Percentiles rank a stretch among this genome's conserved stretches.
phyloP scores from a whole-genome alignment of 306 rosid genomes.

The Prunus davidiana region DNA sequence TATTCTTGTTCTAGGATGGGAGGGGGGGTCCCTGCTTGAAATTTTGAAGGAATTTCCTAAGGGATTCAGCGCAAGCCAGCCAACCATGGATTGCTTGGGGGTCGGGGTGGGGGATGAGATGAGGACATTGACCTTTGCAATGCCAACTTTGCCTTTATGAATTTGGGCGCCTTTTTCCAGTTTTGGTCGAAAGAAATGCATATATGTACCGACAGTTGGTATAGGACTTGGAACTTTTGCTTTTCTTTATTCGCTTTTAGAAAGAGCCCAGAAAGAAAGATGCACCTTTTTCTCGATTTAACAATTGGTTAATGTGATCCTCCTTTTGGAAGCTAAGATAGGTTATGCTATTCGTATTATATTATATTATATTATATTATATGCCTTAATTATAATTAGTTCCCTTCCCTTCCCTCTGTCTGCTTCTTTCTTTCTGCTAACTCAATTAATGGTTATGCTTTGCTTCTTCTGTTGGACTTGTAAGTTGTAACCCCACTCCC shows the following conservation, averaged over 20 bases:
- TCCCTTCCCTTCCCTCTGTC: too few species aligned
- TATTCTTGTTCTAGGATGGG: background rate
- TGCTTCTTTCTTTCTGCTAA: too few species aligned
- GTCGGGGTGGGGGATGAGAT: background rate
- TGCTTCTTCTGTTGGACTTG: background rate
- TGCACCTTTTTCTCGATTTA: too few species aligned
- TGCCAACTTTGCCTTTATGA: background rate
- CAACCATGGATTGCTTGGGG: background rate
- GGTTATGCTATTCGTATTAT: too few species aligned
- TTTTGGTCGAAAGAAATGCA: background rate
- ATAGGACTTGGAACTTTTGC: background rate
- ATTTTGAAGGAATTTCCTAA: background rate
- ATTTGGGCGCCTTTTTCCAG: background rate
- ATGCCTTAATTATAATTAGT: too few species aligned
- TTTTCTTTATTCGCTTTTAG: background rate
- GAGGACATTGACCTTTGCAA: slow-evolving; percentile 4
- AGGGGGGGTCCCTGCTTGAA: background rate
- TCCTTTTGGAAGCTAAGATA: too few species aligned
- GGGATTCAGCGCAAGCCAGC: background rate
- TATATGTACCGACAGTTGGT: too few species aligned
- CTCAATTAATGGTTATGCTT: background rate
- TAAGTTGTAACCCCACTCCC: background rate
- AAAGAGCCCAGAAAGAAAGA: background rate
- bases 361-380: too few species aligned
- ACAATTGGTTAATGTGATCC: too few species aligned